Percentiles rank a stretch among this genome's conserved stretches.
Conservation (phyloP, 2,329 filamentous ascomycete genomes). For the Chaetoscypha palmicola region DNA sequence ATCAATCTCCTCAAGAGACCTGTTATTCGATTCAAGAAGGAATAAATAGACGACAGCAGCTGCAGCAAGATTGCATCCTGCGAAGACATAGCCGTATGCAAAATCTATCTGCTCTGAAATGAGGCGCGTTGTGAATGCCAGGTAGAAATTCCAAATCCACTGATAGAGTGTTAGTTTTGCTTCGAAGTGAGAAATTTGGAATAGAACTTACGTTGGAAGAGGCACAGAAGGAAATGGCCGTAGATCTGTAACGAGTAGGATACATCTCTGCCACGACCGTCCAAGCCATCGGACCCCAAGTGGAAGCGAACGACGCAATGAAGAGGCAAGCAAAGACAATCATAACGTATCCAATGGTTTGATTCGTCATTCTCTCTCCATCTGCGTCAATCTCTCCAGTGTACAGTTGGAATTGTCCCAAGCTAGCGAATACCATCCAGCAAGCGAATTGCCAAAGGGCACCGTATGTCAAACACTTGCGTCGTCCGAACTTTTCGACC, state of each 20-base stretch:
- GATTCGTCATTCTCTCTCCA: not conserved
- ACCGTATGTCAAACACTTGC: not conserved
- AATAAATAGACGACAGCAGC: not conserved
- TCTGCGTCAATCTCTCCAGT: not conserved
- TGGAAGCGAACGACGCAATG: not conserved
- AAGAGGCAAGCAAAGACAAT: not conserved
- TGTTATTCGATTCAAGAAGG: constrained; percentile 35
- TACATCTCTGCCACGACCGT: not conserved
- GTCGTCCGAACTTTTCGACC: not conserved
- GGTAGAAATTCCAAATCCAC: not conserved
- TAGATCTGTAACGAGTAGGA: not conserved
- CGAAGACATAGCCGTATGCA: not conserved
- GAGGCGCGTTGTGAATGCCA: not conserved
- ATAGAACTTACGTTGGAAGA: not conserved
- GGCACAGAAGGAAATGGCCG: not conserved
- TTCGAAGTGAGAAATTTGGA: constrained; percentile 34
- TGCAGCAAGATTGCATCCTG: not conserved
- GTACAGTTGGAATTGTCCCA: not conserved
- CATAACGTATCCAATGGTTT: not conserved
- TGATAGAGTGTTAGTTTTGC: constrained; percentile 12
- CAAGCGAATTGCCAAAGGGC: not conserved
- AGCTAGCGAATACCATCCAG: not conserved
- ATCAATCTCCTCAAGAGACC: constrained; percentile 18
- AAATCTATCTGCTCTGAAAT: not conserved
- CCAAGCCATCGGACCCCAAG: not conserved